A percentile compares a stretch with the other conserved stretches of the same genome.
Conservation (phyloP, 208 protist species). For the Wallacemonas rigidus region DNA sequence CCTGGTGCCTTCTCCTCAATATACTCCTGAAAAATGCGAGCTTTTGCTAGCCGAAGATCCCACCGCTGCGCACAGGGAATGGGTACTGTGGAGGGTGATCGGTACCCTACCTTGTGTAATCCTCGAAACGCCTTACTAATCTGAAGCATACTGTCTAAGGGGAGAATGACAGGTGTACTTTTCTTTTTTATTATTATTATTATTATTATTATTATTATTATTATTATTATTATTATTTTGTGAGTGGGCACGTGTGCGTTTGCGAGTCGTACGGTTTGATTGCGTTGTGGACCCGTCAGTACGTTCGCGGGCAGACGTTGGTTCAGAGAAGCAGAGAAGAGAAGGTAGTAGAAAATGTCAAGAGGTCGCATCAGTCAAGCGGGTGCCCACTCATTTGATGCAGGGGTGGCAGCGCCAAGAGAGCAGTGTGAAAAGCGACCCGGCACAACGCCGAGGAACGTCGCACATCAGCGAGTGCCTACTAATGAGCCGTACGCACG, state of each 20-base stretch:
- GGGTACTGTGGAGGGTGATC: conserved; percentile 56
- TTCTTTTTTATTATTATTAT: neutral
- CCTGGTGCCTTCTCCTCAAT: conserved; percentile 87
- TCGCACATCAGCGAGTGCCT: too few species aligned
- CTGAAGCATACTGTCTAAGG: neutral
- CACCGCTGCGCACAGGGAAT: conserved; percentile 88
- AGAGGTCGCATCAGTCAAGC: too few species aligned
- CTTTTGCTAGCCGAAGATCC: conserved; percentile 81
- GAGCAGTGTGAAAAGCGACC: too few species aligned
- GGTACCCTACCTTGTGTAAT: conserved; percentile 82
- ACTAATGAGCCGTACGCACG: too few species aligned
- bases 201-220: neutral
- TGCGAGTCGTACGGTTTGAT: neutral
- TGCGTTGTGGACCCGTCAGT: too few species aligned
- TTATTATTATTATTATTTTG: neutral
- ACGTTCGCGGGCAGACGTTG: neutral
- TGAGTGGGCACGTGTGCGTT: neutral
- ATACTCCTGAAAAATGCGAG: conserved; percentile 91
- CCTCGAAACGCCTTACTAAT: conserved; percentile 27
- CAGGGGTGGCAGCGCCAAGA: too few species aligned
- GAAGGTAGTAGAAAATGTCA: neutral
- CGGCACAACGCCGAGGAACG: too few species aligned
- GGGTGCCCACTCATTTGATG: too few species aligned
- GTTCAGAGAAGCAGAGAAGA: neutral
- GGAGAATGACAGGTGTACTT: neutral